Evolutionary conservation across 148 eudicot genomes (phyloP).

Genomic region (Persicaria maculosa): DNA sequence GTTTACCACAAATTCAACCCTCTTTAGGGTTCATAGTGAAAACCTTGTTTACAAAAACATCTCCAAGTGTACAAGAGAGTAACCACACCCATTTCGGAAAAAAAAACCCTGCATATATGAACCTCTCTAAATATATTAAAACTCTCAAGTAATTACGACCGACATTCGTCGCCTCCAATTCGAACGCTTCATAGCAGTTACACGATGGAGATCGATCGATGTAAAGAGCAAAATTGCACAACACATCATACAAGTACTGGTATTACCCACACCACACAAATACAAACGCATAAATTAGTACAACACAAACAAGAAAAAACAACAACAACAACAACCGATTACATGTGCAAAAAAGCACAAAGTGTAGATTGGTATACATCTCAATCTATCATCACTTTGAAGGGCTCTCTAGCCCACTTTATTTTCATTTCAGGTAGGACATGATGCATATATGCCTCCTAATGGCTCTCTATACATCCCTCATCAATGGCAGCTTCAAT

Average conservation of each 20-base stretch:
- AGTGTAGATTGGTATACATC: constrained; percentile 3
- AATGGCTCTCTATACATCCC: constrained; percentile 1
- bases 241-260: neutral
- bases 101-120: too few relatives aligned
- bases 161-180: neutral
- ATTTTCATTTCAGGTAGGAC: neutral
- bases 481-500: neutral
- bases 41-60: too few relatives aligned
- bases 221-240: constrained; percentile 9
- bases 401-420: neutral
- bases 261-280: constrained; percentile 4
- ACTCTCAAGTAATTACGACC: neutral
- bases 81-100: too few relatives aligned
- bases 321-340: neutral
- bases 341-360: neutral
- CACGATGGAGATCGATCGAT: neutral
- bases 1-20: too few relatives aligned
- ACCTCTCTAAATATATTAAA: neutral
- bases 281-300: neutral
- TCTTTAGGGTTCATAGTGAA: too few relatives aligned
- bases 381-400: constrained; percentile 5
- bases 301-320: neutral
- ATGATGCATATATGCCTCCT: neutral
- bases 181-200: neutral
- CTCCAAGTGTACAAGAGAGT: too few relatives aligned